A percentile compares a stretch with the other conserved stretches of the same genome.
Evolutionary conservation across 306 rosid species (phyloP).

Genomic region (Trifolium pratense): DNA sequence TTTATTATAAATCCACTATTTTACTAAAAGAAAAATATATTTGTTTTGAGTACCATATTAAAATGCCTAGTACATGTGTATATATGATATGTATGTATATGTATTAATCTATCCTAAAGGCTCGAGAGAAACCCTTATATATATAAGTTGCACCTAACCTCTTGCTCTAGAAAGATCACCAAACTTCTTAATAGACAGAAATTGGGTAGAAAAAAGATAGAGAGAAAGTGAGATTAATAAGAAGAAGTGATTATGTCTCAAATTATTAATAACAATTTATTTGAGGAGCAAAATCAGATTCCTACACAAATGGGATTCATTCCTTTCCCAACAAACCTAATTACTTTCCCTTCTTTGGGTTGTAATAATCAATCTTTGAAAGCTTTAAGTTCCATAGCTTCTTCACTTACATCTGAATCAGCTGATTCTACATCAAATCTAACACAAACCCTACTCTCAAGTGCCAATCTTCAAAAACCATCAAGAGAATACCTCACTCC

Average conservation of each 20-base stretch:
- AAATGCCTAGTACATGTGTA: too few relatives aligned
- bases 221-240: background rate
- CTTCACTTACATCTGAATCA: conserved; percentile 58
- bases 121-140: conserved; percentile 18
- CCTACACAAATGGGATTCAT: conserved; percentile 66
- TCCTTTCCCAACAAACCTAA: conserved; percentile 63
- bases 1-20: too few relatives aligned
- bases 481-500: conserved; percentile 52
- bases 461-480: conserved; percentile 52
- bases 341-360: conserved; percentile 59
- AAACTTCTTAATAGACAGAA: conserved; percentile 2
- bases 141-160: conserved; percentile 8
- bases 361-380: conserved; percentile 61
- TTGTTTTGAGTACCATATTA: too few relatives aligned
- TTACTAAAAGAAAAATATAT: too few relatives aligned
- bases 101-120: background rate
- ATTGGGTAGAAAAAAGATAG: background rate
- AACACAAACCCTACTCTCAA: conserved; percentile 71
- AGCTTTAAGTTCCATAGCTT: conserved; percentile 46
- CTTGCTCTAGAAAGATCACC: conserved; percentile 32
- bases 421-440: conserved; percentile 48
- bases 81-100: background rate
- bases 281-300: conserved; percentile 63
- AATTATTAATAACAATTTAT: conserved; percentile 59
- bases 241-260: conserved; percentile 55